phyloP scores from a whole-genome alignment of 139 green algal genomes.

The Tetraselmis chui region DNA sequence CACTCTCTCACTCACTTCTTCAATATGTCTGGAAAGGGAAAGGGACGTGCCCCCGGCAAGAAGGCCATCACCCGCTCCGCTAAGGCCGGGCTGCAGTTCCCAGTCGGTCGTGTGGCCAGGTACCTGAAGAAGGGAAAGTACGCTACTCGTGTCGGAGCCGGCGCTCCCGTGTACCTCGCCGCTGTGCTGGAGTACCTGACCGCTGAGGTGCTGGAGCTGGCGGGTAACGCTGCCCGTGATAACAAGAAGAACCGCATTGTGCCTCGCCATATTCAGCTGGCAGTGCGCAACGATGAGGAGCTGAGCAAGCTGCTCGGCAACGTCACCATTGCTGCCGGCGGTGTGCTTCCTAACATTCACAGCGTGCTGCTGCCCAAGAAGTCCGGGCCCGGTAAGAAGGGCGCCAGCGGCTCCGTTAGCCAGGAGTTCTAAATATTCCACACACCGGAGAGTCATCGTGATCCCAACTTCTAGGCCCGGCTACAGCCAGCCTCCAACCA shows the following conservation, averaged over 20 bases:
- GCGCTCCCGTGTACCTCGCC: slow-evolving; percentile 60
- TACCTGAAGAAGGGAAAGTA: slow-evolving; percentile 77
- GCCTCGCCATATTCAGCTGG: slow-evolving; percentile 82
- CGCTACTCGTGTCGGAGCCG: slow-evolving; percentile 49
- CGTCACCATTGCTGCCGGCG: slow-evolving; percentile 35
- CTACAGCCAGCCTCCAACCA: background rate
- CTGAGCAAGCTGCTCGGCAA: slow-evolving; percentile 74
- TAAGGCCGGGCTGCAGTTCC: slow-evolving; percentile 82
- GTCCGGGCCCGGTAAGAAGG: slow-evolving; percentile 39
- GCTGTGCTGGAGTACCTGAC: slow-evolving; percentile 56
- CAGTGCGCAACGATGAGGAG: slow-evolving; percentile 92
- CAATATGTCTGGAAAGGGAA: slow-evolving; percentile 49
- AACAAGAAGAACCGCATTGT: slow-evolving; percentile 92
- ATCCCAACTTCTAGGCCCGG: background rate
- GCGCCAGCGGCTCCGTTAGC: background rate
- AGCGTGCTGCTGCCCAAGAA: slow-evolving; percentile 72
- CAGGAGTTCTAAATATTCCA: slow-evolving; percentile 1
- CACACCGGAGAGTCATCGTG: no score
- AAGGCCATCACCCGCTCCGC: slow-evolving; percentile 54
- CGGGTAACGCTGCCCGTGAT: slow-evolving; percentile 80
- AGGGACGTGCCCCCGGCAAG: slow-evolving; percentile 28
- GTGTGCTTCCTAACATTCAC: slow-evolving; percentile 82
- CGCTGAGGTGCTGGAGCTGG: slow-evolving; percentile 75
- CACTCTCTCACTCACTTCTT: no score
- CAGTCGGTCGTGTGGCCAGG: slow-evolving; percentile 64